A percentile compares a stretch with the other conserved stretches of the same genome.
These are phyloP conservation scores for Steccherinum ochraceum DNA, from an alignment of 768 basidiomycete species.

Conservation along the genomic window DNA sequence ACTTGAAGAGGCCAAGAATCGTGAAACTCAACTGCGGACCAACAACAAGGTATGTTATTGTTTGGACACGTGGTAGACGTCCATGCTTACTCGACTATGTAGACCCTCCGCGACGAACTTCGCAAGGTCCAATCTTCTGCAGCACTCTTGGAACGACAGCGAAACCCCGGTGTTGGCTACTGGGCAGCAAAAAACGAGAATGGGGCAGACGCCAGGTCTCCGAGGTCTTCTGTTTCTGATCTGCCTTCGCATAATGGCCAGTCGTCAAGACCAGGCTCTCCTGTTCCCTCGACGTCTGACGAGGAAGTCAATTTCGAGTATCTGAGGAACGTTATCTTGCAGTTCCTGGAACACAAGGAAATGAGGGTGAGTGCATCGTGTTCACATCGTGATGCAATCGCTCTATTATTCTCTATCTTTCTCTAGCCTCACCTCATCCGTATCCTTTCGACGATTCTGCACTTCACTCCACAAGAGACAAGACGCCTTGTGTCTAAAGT, in stretches of 20 bases:
- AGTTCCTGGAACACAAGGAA: slow-evolving; percentile 97
- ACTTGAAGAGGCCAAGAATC: slow-evolving; percentile 64
- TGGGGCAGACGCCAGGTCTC: slow-evolving; percentile 23
- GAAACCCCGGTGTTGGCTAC: slow-evolving; percentile 92
- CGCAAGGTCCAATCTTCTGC: slow-evolving; percentile 94
- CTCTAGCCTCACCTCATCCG: slow-evolving; percentile 85
- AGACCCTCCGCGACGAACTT: slow-evolving; percentile 90
- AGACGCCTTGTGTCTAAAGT: slow-evolving; percentile 86
- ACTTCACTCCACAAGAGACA: slow-evolving; percentile 94
- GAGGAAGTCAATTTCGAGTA: slow-evolving; percentile 97
- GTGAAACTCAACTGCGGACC: slow-evolving; percentile 62
- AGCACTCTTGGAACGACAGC: slow-evolving; percentile 80
- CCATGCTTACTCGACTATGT: too few species aligned
- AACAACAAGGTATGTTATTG: slow-evolving; percentile 62
- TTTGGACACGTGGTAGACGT: slow-evolving; percentile 1
- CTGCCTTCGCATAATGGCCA: slow-evolving; percentile 25
- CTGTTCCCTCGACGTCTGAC: slow-evolving; percentile 44
- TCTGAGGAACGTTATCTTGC: slow-evolving; percentile 89
- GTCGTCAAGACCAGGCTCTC: slow-evolving; percentile 24
- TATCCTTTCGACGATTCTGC: slow-evolving; percentile 87
- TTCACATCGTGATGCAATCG: not conserved
- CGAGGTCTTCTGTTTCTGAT: slow-evolving; percentile 36
- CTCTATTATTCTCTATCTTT: slow-evolving; percentile 8
- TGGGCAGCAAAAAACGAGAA: slow-evolving; percentile 54
- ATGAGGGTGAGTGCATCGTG: slow-evolving; percentile 70